Conservation (phyloP, 1,284 basidiomycete species). For the Calocybe gambosa region DNA sequence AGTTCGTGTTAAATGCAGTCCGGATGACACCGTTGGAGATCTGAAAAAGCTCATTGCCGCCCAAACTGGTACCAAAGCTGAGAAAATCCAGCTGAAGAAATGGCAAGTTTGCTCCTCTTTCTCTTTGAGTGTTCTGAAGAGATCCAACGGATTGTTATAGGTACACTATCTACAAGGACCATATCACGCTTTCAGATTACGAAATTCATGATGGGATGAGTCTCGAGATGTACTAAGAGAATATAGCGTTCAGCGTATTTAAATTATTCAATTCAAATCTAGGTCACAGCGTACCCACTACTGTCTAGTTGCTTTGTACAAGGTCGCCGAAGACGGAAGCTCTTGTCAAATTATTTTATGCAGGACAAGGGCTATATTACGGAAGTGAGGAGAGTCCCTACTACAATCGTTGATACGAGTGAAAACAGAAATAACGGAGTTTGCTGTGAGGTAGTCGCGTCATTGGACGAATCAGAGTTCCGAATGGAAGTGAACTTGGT, state of each 20-base stretch:
- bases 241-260: not conserved
- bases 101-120: constrained; percentile 61
- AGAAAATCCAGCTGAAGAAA: constrained; percentile 95
- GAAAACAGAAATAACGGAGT: not conserved
- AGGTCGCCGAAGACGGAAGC: too few relatives aligned
- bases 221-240: constrained; percentile 77
- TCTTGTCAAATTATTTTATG: not conserved
- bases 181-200: constrained; percentile 91
- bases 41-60: constrained; percentile 96
- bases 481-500: constrained; percentile 5
- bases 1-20: constrained; percentile 92
- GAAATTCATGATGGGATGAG: constrained; percentile 95
- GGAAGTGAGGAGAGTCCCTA: constrained; percentile 4
- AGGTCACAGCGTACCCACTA: too few relatives aligned
- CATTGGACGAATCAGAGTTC: constrained; percentile 1
- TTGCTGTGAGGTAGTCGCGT: not conserved
- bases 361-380: too few relatives aligned
- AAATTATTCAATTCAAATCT: not conserved
- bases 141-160: constrained; percentile 30
- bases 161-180: constrained; percentile 92
- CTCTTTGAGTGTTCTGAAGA: not conserved
- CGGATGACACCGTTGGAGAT: constrained; percentile 95
- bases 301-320: too few relatives aligned
- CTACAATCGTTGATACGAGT: constrained; percentile 3
- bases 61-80: constrained; percentile 84